Evolutionary conservation across 1,139 yeast species (phyloP).

Genomic region (Hemisphaericaspora subhashii): DNA sequence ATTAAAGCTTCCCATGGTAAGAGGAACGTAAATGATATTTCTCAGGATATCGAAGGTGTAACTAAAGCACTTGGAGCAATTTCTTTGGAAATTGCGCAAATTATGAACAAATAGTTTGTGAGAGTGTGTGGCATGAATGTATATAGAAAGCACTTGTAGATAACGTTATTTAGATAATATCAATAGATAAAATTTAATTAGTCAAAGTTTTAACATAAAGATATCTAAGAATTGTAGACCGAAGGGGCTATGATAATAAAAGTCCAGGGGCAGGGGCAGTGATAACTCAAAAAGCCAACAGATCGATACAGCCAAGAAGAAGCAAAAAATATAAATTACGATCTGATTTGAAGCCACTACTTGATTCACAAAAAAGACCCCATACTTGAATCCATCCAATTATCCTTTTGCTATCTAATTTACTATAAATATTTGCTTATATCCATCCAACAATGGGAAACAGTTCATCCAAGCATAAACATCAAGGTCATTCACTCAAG

Average conservation of each 20-base stretch:
- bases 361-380: too few species aligned
- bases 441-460: slow-evolving; percentile 5
- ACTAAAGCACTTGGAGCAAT: not conserved
- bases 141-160: not conserved
- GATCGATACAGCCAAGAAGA: too few species aligned
- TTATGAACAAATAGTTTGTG: not conserved
- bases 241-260: too few species aligned
- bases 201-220: too few species aligned
- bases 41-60: not conserved
- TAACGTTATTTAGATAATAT: not conserved
- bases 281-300: too few species aligned
- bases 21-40: not conserved
- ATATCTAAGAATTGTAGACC: too few species aligned
- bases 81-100: not conserved
- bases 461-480: slow-evolving; percentile 6
- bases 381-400: too few species aligned
- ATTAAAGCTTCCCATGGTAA: too few species aligned
- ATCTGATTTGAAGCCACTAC: too few species aligned
- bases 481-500: not conserved
- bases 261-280: too few species aligned
- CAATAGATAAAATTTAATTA: too few species aligned
- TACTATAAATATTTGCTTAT: not conserved
- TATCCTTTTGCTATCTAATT: not conserved
- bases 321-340: too few species aligned
- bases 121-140: not conserved